These are phyloP conservation scores for Collybia sp. DNA, from an alignment of 768 basidiomycete genomes.

Conservation along the genomic window DNA sequence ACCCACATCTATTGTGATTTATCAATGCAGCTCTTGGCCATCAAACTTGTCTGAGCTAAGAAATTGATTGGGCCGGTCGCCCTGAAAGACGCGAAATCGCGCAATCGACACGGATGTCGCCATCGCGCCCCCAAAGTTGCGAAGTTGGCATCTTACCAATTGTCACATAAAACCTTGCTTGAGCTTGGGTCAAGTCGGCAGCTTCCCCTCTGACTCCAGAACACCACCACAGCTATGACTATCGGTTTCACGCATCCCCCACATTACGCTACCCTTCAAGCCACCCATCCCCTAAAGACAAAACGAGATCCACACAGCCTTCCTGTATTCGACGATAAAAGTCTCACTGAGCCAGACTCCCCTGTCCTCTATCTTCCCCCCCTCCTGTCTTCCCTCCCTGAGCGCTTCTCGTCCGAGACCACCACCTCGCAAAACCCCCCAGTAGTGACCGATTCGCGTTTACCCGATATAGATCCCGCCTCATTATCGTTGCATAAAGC, in stretches of 20 bases:
- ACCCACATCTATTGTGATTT: no score
- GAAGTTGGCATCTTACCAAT: neutral
- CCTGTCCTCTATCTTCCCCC: slow-evolving; percentile 83
- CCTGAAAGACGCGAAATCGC: slow-evolving; percentile 10
- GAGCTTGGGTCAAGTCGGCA: neutral
- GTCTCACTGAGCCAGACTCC: slow-evolving; percentile 26
- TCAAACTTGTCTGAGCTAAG: no score
- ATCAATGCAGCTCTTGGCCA: no score
- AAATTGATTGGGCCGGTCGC: no score
- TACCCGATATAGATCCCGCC: slow-evolving; percentile 83
- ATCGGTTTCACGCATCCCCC: slow-evolving; percentile 26
- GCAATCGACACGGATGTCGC: slow-evolving; percentile 9
- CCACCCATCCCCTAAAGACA: slow-evolving; percentile 1
- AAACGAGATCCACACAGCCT: slow-evolving; percentile 48
- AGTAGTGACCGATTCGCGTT: slow-evolving; percentile 61
- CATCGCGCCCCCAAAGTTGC: slow-evolving; percentile 1
- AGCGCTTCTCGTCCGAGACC: slow-evolving; percentile 23
- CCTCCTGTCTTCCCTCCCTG: slow-evolving; percentile 72
- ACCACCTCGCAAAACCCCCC: slow-evolving; percentile 32
- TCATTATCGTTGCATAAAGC: slow-evolving; percentile 85
- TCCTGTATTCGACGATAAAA: slow-evolving; percentile 43
- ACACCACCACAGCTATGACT: slow-evolving; percentile 13
- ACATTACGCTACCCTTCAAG: slow-evolving; percentile 16
- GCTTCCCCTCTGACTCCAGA: neutral
- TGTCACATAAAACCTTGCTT: neutral